Conservation (phyloP, 305 asterid genomes). For the Solanum hybrid region DNA sequence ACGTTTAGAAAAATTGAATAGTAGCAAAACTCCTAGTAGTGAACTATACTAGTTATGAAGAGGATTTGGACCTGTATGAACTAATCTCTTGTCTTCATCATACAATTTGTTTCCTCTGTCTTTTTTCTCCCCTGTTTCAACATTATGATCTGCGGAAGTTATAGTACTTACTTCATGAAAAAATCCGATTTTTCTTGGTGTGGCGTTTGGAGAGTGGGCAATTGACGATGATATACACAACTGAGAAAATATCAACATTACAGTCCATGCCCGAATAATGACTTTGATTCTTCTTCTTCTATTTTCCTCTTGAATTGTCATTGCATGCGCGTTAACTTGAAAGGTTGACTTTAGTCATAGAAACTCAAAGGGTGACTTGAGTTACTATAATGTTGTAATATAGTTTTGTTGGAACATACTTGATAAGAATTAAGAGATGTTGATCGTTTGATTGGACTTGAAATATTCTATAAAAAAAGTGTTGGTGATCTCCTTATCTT, state of each 20-base stretch:
- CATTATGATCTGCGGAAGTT: not conserved
- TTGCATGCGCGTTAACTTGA: not conserved
- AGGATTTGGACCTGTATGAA: conserved; percentile 79
- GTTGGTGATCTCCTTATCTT: conserved; percentile 37
- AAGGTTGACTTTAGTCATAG: not conserved
- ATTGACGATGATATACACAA: conserved; percentile 13
- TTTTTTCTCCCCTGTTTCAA: not conserved
- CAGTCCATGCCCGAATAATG: conserved; percentile 15
- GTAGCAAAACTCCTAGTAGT: conserved; percentile 34
- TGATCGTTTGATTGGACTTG: conserved; percentile 8
- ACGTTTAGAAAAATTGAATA: conserved; percentile 30
- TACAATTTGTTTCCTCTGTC: conserved; percentile 1
- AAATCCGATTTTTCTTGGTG: conserved; percentile 25
- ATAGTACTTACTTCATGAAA: not conserved
- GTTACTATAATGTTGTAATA: not conserved
- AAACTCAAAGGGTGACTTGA: not conserved
- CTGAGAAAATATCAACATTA: conserved; percentile 25
- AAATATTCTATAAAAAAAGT: not conserved
- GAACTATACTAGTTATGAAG: conserved; percentile 49
- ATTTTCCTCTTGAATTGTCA: conserved; percentile 9
- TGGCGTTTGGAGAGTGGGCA: not conserved
- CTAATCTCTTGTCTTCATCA: conserved; percentile 50
- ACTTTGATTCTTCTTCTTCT: not conserved
- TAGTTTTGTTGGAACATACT: not conserved
- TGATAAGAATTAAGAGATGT: not conserved